Evolutionary conservation across 2,329 filamentous ascomycete species (phyloP).

Genomic region (Macrophomina phaseolina): DNA sequence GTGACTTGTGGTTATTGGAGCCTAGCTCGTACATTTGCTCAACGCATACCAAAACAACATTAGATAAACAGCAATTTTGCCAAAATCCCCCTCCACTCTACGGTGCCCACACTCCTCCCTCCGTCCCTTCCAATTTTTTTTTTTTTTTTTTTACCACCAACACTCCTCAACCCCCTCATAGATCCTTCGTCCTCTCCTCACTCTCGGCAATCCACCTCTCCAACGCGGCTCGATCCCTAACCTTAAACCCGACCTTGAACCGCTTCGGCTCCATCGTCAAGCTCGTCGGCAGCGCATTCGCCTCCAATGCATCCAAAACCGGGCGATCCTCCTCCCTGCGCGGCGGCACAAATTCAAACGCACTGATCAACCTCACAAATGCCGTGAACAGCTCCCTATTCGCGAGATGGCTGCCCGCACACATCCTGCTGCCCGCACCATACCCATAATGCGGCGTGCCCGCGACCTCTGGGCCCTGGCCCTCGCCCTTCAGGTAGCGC

Average conservation of each 20-base stretch:
- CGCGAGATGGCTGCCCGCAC: conserved; percentile 53
- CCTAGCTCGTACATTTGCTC: no score
- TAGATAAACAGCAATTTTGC: no score
- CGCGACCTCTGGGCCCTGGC: conserved; percentile 42
- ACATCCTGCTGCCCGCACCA: conserved; percentile 54
- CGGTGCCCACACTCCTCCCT: no score
- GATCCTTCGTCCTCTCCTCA: conserved; percentile 52
- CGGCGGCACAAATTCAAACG: conserved; percentile 53
- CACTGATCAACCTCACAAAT: conserved; percentile 54
- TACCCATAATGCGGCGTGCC: conserved; percentile 57
- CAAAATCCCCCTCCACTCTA: no score
- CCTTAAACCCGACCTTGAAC: conserved; percentile 56
- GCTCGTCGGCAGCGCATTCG: conserved; percentile 54
- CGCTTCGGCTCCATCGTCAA: conserved; percentile 58
- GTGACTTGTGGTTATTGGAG: no score
- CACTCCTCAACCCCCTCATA: conserved; percentile 30
- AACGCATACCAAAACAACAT: no score
- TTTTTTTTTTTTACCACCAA: no score
- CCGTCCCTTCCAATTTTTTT: no score
- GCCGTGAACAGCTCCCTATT: conserved; percentile 52
- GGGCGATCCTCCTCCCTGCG: conserved; percentile 48
- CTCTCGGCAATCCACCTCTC: conserved; percentile 56
- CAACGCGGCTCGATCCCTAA: conserved; percentile 48
- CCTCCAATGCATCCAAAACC: conserved; percentile 52
- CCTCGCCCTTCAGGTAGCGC: conserved; percentile 62